Conservation (phyloP, 2,329 filamentous ascomycete genomes). For the Botrytis fabae region DNA sequence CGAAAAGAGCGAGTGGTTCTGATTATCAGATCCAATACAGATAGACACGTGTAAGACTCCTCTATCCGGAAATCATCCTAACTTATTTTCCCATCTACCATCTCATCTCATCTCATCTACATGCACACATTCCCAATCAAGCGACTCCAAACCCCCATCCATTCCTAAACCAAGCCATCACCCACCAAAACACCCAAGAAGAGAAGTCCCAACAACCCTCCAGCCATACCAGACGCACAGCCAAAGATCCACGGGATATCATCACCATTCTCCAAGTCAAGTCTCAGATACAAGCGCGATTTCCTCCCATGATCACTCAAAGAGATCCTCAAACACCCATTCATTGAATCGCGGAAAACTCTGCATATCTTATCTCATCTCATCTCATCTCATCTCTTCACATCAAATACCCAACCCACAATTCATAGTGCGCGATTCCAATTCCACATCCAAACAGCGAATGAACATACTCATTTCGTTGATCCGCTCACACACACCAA, state of each 20-base stretch:
- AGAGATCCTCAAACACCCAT: background rate
- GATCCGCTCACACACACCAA: too few relatives aligned
- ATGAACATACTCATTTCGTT: too few relatives aligned
- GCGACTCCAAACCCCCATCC: background rate
- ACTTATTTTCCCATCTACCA: background rate
- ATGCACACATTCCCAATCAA: background rate
- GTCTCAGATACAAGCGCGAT: conserved; percentile 3
- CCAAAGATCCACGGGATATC: background rate
- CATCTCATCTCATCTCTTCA: too few relatives aligned
- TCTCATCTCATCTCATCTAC: too few relatives aligned
- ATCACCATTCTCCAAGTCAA: background rate
- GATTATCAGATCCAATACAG: background rate
- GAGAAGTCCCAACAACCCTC: background rate
- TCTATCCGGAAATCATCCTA: background rate
- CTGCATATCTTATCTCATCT: too few relatives aligned
- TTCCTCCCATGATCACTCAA: background rate
- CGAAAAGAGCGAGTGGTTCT: background rate
- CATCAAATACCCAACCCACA: too few relatives aligned
- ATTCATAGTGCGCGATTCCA: too few relatives aligned
- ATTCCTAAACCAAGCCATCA: background rate
- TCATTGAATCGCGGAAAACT: background rate
- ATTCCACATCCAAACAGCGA: too few relatives aligned
- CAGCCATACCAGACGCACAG: background rate
- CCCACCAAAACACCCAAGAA: conserved; percentile 6
- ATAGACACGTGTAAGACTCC: background rate